phyloP scores from a whole-genome alignment of 2,329 filamentous ascomycete species.

The Trichoderma gracile region DNA sequence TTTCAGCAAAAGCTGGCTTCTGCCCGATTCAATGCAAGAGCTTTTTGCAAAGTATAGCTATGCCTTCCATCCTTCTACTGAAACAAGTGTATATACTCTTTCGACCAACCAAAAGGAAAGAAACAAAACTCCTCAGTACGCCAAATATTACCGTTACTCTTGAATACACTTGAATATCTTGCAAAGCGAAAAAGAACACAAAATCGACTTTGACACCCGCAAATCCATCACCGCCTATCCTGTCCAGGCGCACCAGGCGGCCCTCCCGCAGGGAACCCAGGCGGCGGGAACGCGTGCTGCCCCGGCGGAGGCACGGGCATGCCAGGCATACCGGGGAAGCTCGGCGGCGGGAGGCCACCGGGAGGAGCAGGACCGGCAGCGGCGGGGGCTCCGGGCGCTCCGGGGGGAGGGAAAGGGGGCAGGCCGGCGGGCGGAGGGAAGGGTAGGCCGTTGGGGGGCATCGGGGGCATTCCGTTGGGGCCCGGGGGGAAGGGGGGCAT shows the following conservation, averaged over 20 bases:
- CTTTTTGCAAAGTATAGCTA: not conserved
- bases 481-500: constrained; percentile 49
- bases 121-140: constrained; percentile 38
- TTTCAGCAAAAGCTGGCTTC: not conserved
- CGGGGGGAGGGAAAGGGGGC: constrained; percentile 32
- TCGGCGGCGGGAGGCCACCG: constrained; percentile 32
- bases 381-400: constrained; percentile 31
- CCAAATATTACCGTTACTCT: constrained; percentile 26
- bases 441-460: constrained; percentile 43
- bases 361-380: no score
- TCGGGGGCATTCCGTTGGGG: constrained; percentile 38
- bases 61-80: constrained; percentile 2
- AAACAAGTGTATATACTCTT: constrained; percentile 11
- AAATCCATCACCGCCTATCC: constrained; percentile 39
- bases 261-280: constrained; percentile 41
- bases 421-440: constrained; percentile 44
- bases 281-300: constrained; percentile 45
- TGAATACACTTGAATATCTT: not conserved
- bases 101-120: not conserved
- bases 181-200: not conserved
- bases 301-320: constrained; percentile 41
- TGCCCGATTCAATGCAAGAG: not conserved
- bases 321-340: constrained; percentile 40
- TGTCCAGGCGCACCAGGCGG: constrained; percentile 42
- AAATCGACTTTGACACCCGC: not conserved